These are phyloP conservation scores for Dalbergia oliveri DNA, from an alignment of 306 rosid genomes.

Conservation along the genomic window DNA sequence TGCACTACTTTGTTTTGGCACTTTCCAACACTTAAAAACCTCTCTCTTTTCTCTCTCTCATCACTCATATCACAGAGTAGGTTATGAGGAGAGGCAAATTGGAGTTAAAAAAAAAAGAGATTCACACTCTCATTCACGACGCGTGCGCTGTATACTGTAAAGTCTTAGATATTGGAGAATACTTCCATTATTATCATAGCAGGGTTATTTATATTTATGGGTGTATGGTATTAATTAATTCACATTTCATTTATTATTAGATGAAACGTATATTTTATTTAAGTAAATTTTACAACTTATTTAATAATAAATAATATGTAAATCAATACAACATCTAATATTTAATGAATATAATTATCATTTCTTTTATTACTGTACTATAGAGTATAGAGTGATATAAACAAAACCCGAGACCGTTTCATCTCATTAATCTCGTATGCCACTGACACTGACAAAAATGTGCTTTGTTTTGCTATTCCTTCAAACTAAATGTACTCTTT, in stretches of 20 bases:
- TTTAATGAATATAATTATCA: too few relatives aligned
- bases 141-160: slow-evolving; percentile 52
- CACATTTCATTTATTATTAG: too few relatives aligned
- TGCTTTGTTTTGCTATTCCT: slow-evolving; percentile 3
- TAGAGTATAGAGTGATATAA: background rate
- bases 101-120: slow-evolving; percentile 11
- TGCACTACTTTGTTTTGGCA: slow-evolving; percentile 58
- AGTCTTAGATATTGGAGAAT: slow-evolving; percentile 21
- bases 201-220: too few relatives aligned
- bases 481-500: slow-evolving; percentile 20
- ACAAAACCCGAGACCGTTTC: slow-evolving; percentile 28
- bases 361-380: too few relatives aligned
- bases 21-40: slow-evolving; percentile 61
- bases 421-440: slow-evolving; percentile 2
- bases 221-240: too few relatives aligned
- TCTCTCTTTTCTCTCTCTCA: slow-evolving; percentile 35
- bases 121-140: slow-evolving; percentile 45
- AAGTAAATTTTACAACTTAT: too few relatives aligned
- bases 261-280: too few relatives aligned
- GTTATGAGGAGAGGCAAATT: background rate
- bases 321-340: too few relatives aligned
- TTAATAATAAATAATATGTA: too few relatives aligned
- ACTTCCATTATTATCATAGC: background rate
- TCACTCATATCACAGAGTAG: slow-evolving; percentile 14
- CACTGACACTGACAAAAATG: slow-evolving; percentile 33